A percentile compares a stretch with the other conserved stretches of the same genome.
phyloP scores from a whole-genome alignment of 768 basidiomycete species.

The Termitomyces heimii region DNA sequence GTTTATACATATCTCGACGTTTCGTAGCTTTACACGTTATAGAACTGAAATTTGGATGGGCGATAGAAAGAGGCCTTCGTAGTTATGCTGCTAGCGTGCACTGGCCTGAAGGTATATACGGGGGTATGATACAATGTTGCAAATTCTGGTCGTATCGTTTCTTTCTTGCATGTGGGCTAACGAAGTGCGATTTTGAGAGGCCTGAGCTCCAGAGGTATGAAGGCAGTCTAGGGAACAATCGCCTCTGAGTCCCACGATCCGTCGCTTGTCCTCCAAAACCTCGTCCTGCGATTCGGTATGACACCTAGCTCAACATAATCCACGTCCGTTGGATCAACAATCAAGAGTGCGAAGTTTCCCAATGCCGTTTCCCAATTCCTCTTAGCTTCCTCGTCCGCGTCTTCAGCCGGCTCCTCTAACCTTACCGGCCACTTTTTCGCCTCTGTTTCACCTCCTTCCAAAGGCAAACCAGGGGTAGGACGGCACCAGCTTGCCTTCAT shows the following conservation, averaged over 20 bases:
- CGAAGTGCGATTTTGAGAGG: not conserved
- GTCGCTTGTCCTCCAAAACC: slow-evolving; percentile 37
- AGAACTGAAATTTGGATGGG: not conserved
- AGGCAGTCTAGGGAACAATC: slow-evolving; percentile 50
- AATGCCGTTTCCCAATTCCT: slow-evolving; percentile 48
- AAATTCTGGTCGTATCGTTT: not conserved
- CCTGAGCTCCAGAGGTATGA: not conserved
- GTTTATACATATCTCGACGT: slow-evolving; percentile 14
- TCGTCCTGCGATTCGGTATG: slow-evolving; percentile 52
- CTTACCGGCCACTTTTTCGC: slow-evolving; percentile 55
- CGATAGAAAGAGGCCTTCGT: not conserved
- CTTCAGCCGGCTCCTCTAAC: slow-evolving; percentile 42
- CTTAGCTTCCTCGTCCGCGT: slow-evolving; percentile 34
- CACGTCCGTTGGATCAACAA: slow-evolving; percentile 65
- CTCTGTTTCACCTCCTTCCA: slow-evolving; percentile 49
- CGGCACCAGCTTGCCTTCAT: slow-evolving; percentile 73
- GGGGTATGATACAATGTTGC: not conserved
- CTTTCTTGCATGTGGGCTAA: not conserved
- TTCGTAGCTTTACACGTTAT: slow-evolving; percentile 11
- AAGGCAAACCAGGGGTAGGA: slow-evolving; percentile 54
- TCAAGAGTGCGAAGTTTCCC: slow-evolving; percentile 62
- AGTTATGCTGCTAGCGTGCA: not conserved
- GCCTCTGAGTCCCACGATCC: slow-evolving; percentile 53
- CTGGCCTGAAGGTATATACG: not conserved
- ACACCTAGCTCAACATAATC: slow-evolving; percentile 62